A percentile compares a stretch with the other conserved stretches of the same genome.
Evolutionary conservation across 176 grass and related monocot genomes (phyloP).

Genomic region (Chloris gayana): DNA sequence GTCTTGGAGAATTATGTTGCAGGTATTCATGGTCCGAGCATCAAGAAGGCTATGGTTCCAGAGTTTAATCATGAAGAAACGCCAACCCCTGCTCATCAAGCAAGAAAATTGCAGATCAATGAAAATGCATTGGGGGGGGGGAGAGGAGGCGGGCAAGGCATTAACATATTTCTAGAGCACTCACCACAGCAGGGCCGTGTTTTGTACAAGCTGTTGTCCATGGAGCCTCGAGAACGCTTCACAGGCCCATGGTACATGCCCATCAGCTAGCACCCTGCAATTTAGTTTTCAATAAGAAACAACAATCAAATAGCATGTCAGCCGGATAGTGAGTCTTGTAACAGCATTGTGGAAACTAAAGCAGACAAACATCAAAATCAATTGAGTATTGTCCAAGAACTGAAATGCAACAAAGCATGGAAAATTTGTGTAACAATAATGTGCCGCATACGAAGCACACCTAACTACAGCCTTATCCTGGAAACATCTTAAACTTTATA

Average conservation of each 20-base stretch:
- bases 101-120: slow-evolving; percentile 16
- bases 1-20: slow-evolving; percentile 75
- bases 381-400: background rate
- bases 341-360: background rate
- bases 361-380: background rate
- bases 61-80: slow-evolving; percentile 94
- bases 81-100: slow-evolving; percentile 73
- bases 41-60: slow-evolving; percentile 98
- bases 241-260: slow-evolving; percentile 93
- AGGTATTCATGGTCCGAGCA: slow-evolving; percentile 78
- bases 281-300: slow-evolving; percentile 32
- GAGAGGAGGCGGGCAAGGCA: too few species aligned
- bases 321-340: background rate
- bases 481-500: background rate
- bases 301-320: background rate
- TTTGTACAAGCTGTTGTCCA: slow-evolving; percentile 66
- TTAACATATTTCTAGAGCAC: background rate
- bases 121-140: background rate
- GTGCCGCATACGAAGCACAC: too few species aligned
- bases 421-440: too few species aligned
- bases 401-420: background rate
- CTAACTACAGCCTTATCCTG: background rate
- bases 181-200: slow-evolving; percentile 77
- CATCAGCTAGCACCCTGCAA: slow-evolving; percentile 92
- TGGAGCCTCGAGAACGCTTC: slow-evolving; percentile 83